phyloP scores from a whole-genome alignment of 257 asterid species.

The Salvia splendens region DNA sequence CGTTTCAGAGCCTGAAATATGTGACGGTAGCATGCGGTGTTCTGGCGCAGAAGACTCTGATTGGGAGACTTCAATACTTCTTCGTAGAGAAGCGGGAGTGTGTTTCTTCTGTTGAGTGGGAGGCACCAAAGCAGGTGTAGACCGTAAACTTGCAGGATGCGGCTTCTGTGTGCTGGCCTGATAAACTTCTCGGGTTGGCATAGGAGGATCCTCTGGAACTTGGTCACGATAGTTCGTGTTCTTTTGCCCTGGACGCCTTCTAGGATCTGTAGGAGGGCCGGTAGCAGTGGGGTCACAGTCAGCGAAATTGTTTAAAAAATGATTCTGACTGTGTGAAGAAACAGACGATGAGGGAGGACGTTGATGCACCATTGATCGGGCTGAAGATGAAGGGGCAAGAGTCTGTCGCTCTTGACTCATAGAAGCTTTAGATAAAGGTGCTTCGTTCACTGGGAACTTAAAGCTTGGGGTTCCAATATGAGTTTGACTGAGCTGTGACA shows the following conservation, averaged over 20 bases:
- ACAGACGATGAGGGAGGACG: constrained; percentile 54
- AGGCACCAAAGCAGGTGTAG: constrained; percentile 40
- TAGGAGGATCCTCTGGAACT: constrained; percentile 44
- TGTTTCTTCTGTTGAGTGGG: constrained; percentile 44
- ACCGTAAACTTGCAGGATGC: constrained; percentile 38
- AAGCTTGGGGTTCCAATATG: constrained; percentile 42
- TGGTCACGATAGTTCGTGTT: constrained; percentile 37
- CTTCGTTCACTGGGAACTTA: constrained; percentile 40
- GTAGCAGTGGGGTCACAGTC: constrained; percentile 45
- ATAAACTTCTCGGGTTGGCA: constrained; percentile 39
- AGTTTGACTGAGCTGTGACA: constrained; percentile 43
- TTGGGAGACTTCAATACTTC: constrained; percentile 41
- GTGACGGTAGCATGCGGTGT: constrained; percentile 28
- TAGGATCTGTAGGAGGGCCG: constrained; percentile 62
- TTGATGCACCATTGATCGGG: constrained; percentile 44
- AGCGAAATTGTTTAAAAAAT: constrained; percentile 38
- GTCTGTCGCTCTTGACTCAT: constrained; percentile 42
- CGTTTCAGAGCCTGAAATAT: constrained; percentile 41
- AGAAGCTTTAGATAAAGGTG: constrained; percentile 40
- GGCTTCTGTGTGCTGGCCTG: constrained; percentile 39
- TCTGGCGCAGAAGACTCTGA: constrained; percentile 32
- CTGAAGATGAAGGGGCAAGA: constrained; percentile 45
- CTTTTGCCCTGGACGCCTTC: constrained; percentile 52
- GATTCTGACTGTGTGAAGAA: constrained; percentile 34
- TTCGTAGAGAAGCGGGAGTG: constrained; percentile 39